These are phyloP conservation scores for Leccinum pachyderme DNA, from an alignment of 1,284 basidiomycete genomes.

Conservation along the genomic window DNA sequence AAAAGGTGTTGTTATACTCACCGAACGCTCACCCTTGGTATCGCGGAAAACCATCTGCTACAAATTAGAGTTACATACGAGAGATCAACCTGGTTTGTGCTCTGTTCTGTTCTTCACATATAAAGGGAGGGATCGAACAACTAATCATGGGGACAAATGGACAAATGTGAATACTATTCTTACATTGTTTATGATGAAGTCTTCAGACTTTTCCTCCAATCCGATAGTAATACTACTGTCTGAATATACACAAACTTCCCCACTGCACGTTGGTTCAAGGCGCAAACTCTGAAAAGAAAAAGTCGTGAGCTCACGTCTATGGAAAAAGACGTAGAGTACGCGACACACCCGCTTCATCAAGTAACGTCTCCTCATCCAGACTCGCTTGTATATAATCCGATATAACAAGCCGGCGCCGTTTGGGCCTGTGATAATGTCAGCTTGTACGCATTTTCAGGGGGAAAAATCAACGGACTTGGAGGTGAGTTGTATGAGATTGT, in stretches of 20 bases:
- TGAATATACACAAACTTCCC: not conserved
- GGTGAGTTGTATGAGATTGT: constrained; percentile 67
- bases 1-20: too few species aligned
- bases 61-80: too few species aligned
- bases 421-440: constrained; percentile 49
- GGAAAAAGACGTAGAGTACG: not conserved
- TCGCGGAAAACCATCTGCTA: too few species aligned
- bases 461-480: constrained; percentile 49
- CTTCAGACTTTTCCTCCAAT: too few species aligned
- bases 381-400: constrained; percentile 76
- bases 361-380: constrained; percentile 73
- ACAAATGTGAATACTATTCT: too few species aligned
- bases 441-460: not conserved
- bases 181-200: too few species aligned
- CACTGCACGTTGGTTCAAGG: not conserved
- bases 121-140: too few species aligned
- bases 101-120: too few species aligned
- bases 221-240: too few species aligned
- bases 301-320: not conserved
- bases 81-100: too few species aligned
- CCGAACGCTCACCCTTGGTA: too few species aligned
- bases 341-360: constrained; percentile 69
- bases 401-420: constrained; percentile 74
- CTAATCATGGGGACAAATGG: too few species aligned
- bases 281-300: not conserved